Base-by-base conservation (phyloP, 2,329 filamentous ascomycete species). In the Rutstroemia sp. region DNA sequence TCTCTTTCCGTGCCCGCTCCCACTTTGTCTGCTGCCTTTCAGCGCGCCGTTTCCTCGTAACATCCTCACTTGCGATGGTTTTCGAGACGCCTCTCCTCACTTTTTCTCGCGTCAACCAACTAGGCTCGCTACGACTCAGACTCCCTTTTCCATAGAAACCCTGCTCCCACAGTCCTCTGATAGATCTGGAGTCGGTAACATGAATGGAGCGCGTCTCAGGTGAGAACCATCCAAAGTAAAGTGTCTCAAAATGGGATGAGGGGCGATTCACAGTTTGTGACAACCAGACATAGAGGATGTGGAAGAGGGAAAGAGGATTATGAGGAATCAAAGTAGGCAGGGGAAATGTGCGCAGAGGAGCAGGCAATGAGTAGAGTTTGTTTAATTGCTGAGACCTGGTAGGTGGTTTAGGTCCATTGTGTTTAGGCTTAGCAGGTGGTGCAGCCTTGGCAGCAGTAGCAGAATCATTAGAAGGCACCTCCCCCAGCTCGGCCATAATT, bases 121-220 rank as follows among this genome's bases (percentile, higher is more conserved):
- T 94, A 3, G 92, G 92, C 71, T 99, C 92, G 76, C 92, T 96
- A 65, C 95, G 84, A 74, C 92, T 96, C 58, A 97, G 76, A 65
- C 78, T 92, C 46, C 94, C 94, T 72, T 96, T 96, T 49, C 95
- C 95, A 72, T 92, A 99, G 73, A 99, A 99, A 5, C 94, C 94
- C 74, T 95, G 90, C 72, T 96, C 89, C 94, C 95, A 99, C 23
- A 99, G 73, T 1, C 86, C 90, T 54, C 87, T 80, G 60, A 95
- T 86, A 3, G 90, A 86, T 55, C 79, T 77, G 25, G 83, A 77
- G 70, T 96, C 87, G 18, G 83, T 90, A 56, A 99, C 79, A 69
- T 96, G 90, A 16, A 99, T 81, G 0, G 91, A 94, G 30, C 86
- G 83, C 3, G 90, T 95, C 56, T 86, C 82, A 1, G 81, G 73